Evolutionary conservation across 2,329 filamentous ascomycete species (phyloP).

Genomic region (Paraphaeosphaeria minitans): DNA sequence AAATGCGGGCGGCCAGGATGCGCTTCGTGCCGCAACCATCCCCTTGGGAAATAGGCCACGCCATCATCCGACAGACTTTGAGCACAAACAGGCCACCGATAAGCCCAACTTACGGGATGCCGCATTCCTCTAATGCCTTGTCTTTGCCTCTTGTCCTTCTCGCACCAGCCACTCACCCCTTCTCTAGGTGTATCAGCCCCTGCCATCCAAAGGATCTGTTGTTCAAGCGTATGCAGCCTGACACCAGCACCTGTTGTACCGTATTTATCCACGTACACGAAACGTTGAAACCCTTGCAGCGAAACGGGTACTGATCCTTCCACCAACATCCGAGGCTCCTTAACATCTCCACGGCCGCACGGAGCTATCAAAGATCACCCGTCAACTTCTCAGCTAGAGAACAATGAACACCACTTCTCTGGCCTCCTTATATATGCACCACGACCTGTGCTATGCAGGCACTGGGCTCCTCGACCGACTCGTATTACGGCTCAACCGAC

Average conservation of each 20-base stretch:
- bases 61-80: not conserved
- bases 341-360: not conserved
- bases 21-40: conserved; percentile 13
- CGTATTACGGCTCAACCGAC: not conserved
- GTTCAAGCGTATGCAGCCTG: not conserved
- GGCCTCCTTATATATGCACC: not conserved
- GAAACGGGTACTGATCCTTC: not conserved
- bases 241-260: not conserved
- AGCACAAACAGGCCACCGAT: conserved; percentile 4
- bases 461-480: not conserved
- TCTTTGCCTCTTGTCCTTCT: not conserved
- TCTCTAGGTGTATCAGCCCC: conserved; percentile 2
- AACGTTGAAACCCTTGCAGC: not conserved
- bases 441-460: conserved; percentile 11
- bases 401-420: not conserved
- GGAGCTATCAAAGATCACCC: not conserved
- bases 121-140: not conserved
- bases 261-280: conserved; percentile 13
- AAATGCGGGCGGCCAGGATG: conserved; percentile 5
- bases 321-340: not conserved
- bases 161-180: not conserved
- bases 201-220: not conserved
- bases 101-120: not conserved
- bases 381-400: not conserved
- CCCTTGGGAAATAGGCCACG: conserved; percentile 1